A percentile compares a stretch with the other conserved stretches of the same genome.
phyloP scores from a whole-genome alignment of 148 eudicot genomes.

The Polygonum maritimum region DNA sequence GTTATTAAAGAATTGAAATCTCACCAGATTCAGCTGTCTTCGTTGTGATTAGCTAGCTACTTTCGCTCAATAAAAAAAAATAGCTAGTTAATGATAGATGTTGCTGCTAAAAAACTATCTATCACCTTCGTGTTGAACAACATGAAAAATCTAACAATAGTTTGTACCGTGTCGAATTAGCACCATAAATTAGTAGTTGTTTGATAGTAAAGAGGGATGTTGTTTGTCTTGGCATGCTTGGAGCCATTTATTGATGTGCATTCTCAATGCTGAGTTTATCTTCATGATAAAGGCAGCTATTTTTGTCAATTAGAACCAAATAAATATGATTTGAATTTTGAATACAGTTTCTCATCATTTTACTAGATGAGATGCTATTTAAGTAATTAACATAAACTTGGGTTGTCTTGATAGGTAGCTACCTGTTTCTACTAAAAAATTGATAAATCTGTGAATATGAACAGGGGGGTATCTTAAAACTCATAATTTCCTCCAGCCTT shows the following conservation, averaged over 20 bases:
- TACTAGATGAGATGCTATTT: neutral
- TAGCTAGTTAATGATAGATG: neutral
- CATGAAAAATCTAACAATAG: no score
- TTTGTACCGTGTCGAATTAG: no score
- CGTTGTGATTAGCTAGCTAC: neutral
- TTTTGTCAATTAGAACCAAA: neutral
- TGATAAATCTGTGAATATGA: neutral
- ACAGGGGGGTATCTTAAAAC: conserved; percentile 64
- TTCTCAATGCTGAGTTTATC: neutral
- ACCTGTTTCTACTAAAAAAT: neutral
- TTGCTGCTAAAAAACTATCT: neutral
- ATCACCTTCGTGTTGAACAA: neutral
- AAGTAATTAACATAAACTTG: no score
- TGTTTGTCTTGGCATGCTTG: neutral
- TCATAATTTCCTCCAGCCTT: conserved; percentile 83
- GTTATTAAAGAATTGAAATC: neutral
- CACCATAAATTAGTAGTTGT: no score
- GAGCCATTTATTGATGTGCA: neutral
- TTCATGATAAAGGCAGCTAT: neutral
- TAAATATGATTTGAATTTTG: no score
- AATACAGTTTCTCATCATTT: neutral
- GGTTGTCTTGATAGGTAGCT: neutral
- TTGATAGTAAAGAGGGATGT: no score
- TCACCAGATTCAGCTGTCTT: neutral
- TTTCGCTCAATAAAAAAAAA: no score